phyloP scores from a whole-genome alignment of 2,329 filamentous ascomycete species.

The Teratosphaeria epicoccoides region DNA sequence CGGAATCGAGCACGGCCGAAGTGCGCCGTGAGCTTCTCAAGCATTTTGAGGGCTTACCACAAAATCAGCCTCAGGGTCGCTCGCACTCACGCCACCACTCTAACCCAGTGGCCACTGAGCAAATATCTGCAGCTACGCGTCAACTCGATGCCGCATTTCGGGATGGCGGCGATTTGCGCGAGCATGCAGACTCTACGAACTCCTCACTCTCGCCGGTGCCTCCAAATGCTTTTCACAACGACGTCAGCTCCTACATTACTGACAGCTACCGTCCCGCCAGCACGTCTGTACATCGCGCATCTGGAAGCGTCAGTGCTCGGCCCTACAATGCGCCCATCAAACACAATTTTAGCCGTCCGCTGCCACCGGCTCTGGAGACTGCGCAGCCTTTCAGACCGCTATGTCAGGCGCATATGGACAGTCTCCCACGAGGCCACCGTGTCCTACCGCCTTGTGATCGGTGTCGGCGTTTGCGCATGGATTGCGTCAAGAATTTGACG shows the following conservation, averaged over 20 bases:
- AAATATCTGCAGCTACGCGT: neutral
- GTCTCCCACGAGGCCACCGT: constrained; percentile 58
- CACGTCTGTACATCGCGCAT: constrained; percentile 13
- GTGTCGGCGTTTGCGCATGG: constrained; percentile 67
- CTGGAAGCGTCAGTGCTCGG: constrained; percentile 14
- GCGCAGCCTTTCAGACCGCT: constrained; percentile 27
- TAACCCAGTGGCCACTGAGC: constrained; percentile 2
- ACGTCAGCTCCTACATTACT: constrained; percentile 13
- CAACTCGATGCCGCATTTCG: neutral
- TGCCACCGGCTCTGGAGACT: constrained; percentile 26
- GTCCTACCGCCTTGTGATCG: constrained; percentile 78
- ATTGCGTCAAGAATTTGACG: constrained; percentile 76
- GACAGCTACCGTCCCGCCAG: constrained; percentile 7
- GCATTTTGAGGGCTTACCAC: constrained; percentile 51
- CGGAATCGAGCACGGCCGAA: constrained; percentile 30
- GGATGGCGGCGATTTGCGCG: neutral
- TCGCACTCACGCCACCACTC: constrained; percentile 18
- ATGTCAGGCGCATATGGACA: constrained; percentile 55
- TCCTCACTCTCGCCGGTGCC: constrained; percentile 24
- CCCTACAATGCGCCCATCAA: constrained; percentile 16
- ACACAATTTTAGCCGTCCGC: constrained; percentile 29
- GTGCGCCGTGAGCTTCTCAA: constrained; percentile 51
- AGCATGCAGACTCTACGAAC: constrained; percentile 13
- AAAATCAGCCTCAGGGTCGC: constrained; percentile 31
- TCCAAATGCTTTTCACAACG: constrained; percentile 11